These are phyloP conservation scores for Ustilago curta DNA, from an alignment of 1,284 basidiomycete genomes.

Conservation along the genomic window DNA sequence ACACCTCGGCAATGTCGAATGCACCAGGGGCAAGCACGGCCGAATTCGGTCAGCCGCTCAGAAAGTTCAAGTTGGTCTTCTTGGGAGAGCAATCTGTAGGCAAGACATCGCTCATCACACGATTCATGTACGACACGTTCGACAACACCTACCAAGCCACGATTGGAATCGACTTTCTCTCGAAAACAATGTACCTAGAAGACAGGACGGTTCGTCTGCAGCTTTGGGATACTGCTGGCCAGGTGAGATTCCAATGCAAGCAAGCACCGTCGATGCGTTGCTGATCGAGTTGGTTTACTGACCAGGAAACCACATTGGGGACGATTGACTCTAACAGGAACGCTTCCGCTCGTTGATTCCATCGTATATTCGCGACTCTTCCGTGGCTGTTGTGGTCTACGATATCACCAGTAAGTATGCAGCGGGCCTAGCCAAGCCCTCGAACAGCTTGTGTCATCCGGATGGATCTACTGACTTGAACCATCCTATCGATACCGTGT, in stretches of 20 bases:
- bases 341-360: slow-evolving; percentile 97
- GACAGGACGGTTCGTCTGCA: slow-evolving; percentile 97
- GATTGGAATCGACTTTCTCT: slow-evolving; percentile 99
- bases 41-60: slow-evolving; percentile 67
- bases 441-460: not conserved
- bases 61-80: slow-evolving; percentile 70
- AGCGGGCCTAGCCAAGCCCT: not conserved
- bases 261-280: not conserved
- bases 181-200: slow-evolving; percentile 99
- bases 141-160: slow-evolving; percentile 99
- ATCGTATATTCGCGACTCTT: slow-evolving; percentile 98
- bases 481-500: not conserved
- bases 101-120: slow-evolving; percentile 93
- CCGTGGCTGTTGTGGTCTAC: slow-evolving; percentile 97
- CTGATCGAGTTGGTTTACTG: not conserved
- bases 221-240: slow-evolving; percentile 94
- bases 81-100: slow-evolving; percentile 67
- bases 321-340: slow-evolving; percentile 75
- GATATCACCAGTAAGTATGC: slow-evolving; percentile 90
- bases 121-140: slow-evolving; percentile 98
- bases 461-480: not conserved
- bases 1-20: slow-evolving; percentile 31
- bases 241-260: slow-evolving; percentile 74
- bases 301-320: not conserved
- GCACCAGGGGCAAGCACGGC: slow-evolving; percentile 51